These are phyloP conservation scores for Hypoxylon sp. DNA, from an alignment of 2,329 filamentous ascomycete species.

Conservation along the genomic window DNA sequence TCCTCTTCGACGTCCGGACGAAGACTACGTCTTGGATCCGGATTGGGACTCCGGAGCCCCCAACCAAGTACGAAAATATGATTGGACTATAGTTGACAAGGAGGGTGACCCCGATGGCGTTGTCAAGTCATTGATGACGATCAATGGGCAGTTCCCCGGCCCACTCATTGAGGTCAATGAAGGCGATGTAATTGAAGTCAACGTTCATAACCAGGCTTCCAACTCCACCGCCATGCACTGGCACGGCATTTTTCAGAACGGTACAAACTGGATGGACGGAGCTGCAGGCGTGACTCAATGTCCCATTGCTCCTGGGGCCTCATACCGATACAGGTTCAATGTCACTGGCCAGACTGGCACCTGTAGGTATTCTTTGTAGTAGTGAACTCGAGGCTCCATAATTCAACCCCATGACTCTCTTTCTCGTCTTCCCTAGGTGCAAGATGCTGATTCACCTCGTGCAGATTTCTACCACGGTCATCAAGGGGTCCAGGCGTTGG, in stretches of 20 bases:
- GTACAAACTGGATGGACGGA: conserved; percentile 82
- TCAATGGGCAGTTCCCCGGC: conserved; percentile 82
- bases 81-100: conserved; percentile 72
- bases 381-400: neutral
- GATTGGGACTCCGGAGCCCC: conserved; percentile 69
- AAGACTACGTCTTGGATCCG: conserved; percentile 70
- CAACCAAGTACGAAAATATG: conserved; percentile 68
- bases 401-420: neutral
- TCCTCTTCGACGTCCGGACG: conserved; percentile 39
- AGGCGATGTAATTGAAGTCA: conserved; percentile 78
- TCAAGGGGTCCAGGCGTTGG: conserved; percentile 72
- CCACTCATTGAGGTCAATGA: conserved; percentile 81
- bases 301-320: conserved; percentile 72
- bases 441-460: conserved; percentile 40
- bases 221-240: conserved; percentile 81
- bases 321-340: conserved; percentile 77
- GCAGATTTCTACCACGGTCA: conserved; percentile 64
- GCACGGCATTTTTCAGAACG: conserved; percentile 84
- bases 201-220: conserved; percentile 75
- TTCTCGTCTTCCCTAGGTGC: conserved; percentile 2
- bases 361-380: conserved; percentile 50
- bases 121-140: conserved; percentile 72
- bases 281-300: conserved; percentile 77
- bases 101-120: conserved; percentile 73
- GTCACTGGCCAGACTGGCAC: conserved; percentile 64